Conservation (phyloP, 345 rosid genomes). For the Arabidopsis suecica region DNA sequence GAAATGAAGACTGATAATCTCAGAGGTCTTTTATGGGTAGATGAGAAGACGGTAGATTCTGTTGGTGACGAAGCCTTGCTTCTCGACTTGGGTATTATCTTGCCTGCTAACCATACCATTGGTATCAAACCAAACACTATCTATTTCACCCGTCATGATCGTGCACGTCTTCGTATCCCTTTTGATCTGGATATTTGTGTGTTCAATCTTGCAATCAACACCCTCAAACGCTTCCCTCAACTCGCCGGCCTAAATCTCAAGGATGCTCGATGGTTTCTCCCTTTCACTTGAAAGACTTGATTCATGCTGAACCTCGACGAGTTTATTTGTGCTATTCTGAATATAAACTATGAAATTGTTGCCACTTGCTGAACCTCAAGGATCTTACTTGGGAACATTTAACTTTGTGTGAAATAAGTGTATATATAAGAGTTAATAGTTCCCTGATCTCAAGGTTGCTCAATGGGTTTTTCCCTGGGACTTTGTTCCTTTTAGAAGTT, state of each 20-base stretch:
- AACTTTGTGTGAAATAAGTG: too few relatives aligned
- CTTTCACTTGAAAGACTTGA: background rate
- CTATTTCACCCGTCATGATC: constrained; percentile 13
- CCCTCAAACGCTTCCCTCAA: background rate
- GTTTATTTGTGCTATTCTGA: too few relatives aligned
- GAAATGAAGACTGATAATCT: too few relatives aligned
- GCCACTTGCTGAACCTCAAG: too few relatives aligned
- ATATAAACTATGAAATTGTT: too few relatives aligned
- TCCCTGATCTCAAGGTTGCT: too few relatives aligned
- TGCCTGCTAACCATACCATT: background rate
- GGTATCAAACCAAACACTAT: constrained; percentile 14
- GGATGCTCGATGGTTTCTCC: constrained; percentile 8
- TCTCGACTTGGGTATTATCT: constrained; percentile 12
- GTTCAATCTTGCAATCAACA: constrained; percentile 9
- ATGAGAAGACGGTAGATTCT: background rate
- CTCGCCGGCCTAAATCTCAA: background rate
- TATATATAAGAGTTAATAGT: too few relatives aligned
- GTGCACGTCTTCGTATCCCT: background rate
- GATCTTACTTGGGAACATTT: too few relatives aligned
- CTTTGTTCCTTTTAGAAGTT: too few relatives aligned
- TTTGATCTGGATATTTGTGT: background rate
- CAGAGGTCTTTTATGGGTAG: background rate
- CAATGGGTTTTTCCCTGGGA: too few relatives aligned
- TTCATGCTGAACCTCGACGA: too few relatives aligned
- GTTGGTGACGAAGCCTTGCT: constrained; percentile 21